phyloP scores from a whole-genome alignment of 495 filamentous ascomycete genomes.

The Podospora appendiculata region DNA sequence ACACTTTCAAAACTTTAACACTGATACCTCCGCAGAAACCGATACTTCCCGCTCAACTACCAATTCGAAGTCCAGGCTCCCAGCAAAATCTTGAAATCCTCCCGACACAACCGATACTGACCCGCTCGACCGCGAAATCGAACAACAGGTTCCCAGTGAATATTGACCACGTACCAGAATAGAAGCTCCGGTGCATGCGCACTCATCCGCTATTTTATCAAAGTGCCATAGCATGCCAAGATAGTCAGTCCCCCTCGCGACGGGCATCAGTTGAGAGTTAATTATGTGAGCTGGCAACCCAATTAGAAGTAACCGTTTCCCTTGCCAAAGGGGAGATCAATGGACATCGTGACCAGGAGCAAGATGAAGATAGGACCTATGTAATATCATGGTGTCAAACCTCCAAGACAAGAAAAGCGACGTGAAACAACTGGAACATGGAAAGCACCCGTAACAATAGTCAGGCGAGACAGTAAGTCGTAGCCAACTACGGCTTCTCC shows the following conservation, averaged over 20 bases:
- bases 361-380: slow-evolving; percentile 23
- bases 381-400: slow-evolving; percentile 13
- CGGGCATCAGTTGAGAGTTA: slow-evolving; percentile 16
- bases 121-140: slow-evolving; percentile 8
- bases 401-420: slow-evolving; percentile 14
- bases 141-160: slow-evolving; percentile 15
- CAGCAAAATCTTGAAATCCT: not conserved
- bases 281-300: slow-evolving; percentile 23
- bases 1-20: not conserved
- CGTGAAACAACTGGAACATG: slow-evolving; percentile 7
- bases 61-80: not conserved
- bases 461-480: slow-evolving; percentile 1
- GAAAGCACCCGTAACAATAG: slow-evolving; percentile 1
- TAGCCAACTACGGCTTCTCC: slow-evolving; percentile 24
- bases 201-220: slow-evolving; percentile 8
- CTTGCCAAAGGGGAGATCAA: slow-evolving; percentile 1
- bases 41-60: not conserved
- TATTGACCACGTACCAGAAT: slow-evolving; percentile 21
- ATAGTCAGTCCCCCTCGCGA: slow-evolving; percentile 15
- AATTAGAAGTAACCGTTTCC: slow-evolving; percentile 1
- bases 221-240: slow-evolving; percentile 18
- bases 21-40: not conserved
- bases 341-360: slow-evolving; percentile 9
- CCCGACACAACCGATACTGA: slow-evolving; percentile 18
- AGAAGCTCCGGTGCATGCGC: slow-evolving; percentile 15